Base-by-base conservation (phyloP, 23 red algal species). In the Chondrus crispus region DNA sequence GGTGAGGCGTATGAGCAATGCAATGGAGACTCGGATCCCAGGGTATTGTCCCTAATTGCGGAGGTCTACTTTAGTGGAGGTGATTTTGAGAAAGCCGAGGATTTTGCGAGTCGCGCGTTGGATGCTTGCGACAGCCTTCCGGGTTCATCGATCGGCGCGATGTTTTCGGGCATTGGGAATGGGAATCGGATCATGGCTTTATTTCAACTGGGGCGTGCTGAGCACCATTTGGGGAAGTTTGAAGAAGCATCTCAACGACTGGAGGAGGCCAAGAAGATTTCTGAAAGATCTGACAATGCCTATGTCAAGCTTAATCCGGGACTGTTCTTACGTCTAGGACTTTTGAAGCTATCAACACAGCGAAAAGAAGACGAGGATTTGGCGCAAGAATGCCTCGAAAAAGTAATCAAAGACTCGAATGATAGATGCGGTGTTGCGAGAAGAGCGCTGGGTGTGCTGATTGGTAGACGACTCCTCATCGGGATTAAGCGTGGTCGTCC, bases 391-490 rank as follows among this genome's bases (percentile, higher is more conserved):
- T 92, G 89, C 24, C 32, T 92, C 42, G 89, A 92, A 33, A 79
- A 79, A 45, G 75, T 92, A n/a, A 30, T 92, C 4, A 58, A 70
- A 14, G 62, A 69, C 38, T 58, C 33, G 5, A 48, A 92, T 75
- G 89, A 92, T 20, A 57, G 89, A 46, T 92, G 89, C 35, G 77
- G 54, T 22, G 75, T 92, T 68, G 89, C 89, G 64, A 82, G 72
- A 49, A 32, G 89, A 11, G 75, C 77, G 12, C 75, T 92, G 11
- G 89, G 89, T 10, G 79, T 92, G 47, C 39, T 92, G 45, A 35
- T 92, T 8, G 89, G 89, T 19, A 36, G 89, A 70, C 54, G 66
- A 72, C 60, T 92, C 40, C 46, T 92, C 63, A 39, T 82, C 55
- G 46, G 89, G 16, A 43, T 82, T 39, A 54, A 77, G 49, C 60